Percentiles rank a stretch among this genome's conserved stretches.
These are phyloP conservation scores for Neoboletus brunneissimus DNA, from an alignment of 768 basidiomycete genomes.

Conservation along the genomic window DNA sequence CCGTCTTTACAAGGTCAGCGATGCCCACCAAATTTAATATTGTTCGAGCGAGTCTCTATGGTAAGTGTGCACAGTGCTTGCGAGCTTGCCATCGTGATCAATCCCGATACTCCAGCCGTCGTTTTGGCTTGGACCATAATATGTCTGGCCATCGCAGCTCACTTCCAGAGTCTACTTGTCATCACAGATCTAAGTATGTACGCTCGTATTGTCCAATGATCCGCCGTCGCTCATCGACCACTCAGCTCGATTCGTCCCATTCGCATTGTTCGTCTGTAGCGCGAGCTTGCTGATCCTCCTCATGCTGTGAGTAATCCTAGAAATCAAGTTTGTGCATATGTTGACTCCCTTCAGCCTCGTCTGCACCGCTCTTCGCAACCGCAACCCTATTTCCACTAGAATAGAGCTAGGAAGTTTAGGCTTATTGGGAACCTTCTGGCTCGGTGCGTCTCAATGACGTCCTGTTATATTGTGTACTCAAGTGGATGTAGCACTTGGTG, in stretches of 20 bases:
- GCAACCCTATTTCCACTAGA: constrained; percentile 78
- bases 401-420: constrained; percentile 72
- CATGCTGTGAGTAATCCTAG: constrained; percentile 50
- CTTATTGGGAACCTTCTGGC: constrained; percentile 73
- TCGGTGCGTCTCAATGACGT: constrained; percentile 47
- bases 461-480: constrained; percentile 10
- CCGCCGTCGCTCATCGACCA: constrained; percentile 2
- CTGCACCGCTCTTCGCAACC: constrained; percentile 59
- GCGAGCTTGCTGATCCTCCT: constrained; percentile 67
- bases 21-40: constrained; percentile 76
- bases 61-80: constrained; percentile 36
- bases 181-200: constrained; percentile 77
- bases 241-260: constrained; percentile 82
- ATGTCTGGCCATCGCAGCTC: constrained; percentile 75
- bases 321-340: not conserved
- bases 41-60: constrained; percentile 63
- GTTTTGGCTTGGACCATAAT: constrained; percentile 75
- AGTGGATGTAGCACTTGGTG: constrained; percentile 58
- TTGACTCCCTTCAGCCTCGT: constrained; percentile 45
- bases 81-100: constrained; percentile 4
- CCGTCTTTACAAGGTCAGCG: constrained; percentile 35
- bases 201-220: not conserved
- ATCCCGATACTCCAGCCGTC: constrained; percentile 40
- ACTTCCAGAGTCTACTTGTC: constrained; percentile 68
- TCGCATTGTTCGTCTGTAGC: constrained; percentile 77